A percentile compares a stretch with the other conserved stretches of the same genome.
phyloP scores from a whole-genome alignment of 768 basidiomycete genomes.

The Boletellus ananiceps region DNA sequence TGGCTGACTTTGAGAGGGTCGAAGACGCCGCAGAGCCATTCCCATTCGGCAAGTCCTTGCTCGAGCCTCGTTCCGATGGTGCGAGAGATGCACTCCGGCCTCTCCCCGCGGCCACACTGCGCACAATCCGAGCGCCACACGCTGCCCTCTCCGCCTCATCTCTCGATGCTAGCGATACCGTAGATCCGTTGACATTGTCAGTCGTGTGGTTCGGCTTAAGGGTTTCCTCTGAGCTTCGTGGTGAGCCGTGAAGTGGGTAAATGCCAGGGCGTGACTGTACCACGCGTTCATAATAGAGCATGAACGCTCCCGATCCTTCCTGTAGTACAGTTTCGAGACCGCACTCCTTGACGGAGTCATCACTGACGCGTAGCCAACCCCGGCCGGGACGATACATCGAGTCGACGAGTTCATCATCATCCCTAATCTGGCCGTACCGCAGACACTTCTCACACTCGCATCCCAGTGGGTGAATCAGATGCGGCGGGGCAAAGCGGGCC shows the following conservation, averaged over 20 bases:
- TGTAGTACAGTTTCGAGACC: constrained; percentile 69
- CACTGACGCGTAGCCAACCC: constrained; percentile 88
- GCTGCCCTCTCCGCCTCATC: constrained; percentile 17
- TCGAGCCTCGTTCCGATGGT: constrained; percentile 28
- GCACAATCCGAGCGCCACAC: constrained; percentile 48
- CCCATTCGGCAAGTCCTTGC: constrained; percentile 11
- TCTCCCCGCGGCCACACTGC: constrained; percentile 49
- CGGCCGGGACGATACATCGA: constrained; percentile 39
- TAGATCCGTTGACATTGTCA: constrained; percentile 42
- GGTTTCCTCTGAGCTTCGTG: constrained; percentile 61
- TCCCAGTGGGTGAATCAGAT: constrained; percentile 38
- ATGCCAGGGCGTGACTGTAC: constrained; percentile 34
- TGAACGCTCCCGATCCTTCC: constrained; percentile 75
- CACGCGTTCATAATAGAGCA: constrained; percentile 91
- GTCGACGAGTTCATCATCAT: constrained; percentile 41
- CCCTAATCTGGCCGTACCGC: constrained; percentile 52
- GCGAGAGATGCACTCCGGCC: constrained; percentile 38
- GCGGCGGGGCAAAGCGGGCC: constrained; percentile 39
- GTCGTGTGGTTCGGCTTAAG: constrained; percentile 44
- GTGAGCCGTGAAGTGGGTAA: constrained; percentile 33
- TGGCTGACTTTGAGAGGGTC: constrained; percentile 22
- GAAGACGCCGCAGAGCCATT: constrained; percentile 6
- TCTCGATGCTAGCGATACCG: constrained; percentile 38
- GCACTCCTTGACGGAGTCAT: constrained; percentile 74
- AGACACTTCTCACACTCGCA: constrained; percentile 47